A percentile compares a stretch with the other conserved stretches of the same genome.
These are phyloP conservation scores for Arthrobotrys musiformis DNA, from an alignment of 2,329 filamentous ascomycete genomes.

Conservation along the genomic window DNA sequence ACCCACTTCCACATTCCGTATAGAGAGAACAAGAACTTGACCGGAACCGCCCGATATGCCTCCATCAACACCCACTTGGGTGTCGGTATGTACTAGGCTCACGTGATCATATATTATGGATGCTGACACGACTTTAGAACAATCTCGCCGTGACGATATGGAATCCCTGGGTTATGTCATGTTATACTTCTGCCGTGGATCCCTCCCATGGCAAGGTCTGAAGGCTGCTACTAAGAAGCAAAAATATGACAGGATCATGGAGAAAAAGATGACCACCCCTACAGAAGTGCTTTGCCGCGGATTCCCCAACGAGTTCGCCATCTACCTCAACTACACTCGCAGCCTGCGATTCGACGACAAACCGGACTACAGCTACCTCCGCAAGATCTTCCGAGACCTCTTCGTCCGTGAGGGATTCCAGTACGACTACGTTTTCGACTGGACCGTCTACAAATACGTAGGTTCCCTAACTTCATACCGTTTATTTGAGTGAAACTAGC, in stretches of 20 bases:
- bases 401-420: slow-evolving; percentile 99
- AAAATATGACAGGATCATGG: slow-evolving; percentile 99
- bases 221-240: slow-evolving; percentile 99
- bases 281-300: slow-evolving; percentile 98
- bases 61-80: slow-evolving; percentile 99
- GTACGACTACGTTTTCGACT: slow-evolving; percentile 99
- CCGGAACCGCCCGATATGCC: slow-evolving; percentile 96
- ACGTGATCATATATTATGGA: slow-evolving; percentile 53
- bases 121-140: slow-evolving; percentile 69
- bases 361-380: slow-evolving; percentile 98
- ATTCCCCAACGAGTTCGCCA: slow-evolving; percentile 99
- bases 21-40: slow-evolving; percentile 99
- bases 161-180: slow-evolving; percentile 99
- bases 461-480: slow-evolving; percentile 15
- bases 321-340: slow-evolving; percentile 99
- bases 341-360: slow-evolving; percentile 99
- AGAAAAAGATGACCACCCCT: slow-evolving; percentile 99
- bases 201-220: slow-evolving; percentile 96
- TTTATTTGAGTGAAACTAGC: too few species aligned
- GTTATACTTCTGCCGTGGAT: slow-evolving; percentile 99
- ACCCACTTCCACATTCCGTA: slow-evolving; percentile 99
- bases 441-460: slow-evolving; percentile 73
- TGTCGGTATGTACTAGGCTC: slow-evolving; percentile 73
- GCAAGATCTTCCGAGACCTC: slow-evolving; percentile 99
- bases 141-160: slow-evolving; percentile 99